Evolutionary conservation across 176 grass and related monocot species (phyloP), one percentile per base, ranked within the genome.

Genomic region (Themeda triandra): DNA sequence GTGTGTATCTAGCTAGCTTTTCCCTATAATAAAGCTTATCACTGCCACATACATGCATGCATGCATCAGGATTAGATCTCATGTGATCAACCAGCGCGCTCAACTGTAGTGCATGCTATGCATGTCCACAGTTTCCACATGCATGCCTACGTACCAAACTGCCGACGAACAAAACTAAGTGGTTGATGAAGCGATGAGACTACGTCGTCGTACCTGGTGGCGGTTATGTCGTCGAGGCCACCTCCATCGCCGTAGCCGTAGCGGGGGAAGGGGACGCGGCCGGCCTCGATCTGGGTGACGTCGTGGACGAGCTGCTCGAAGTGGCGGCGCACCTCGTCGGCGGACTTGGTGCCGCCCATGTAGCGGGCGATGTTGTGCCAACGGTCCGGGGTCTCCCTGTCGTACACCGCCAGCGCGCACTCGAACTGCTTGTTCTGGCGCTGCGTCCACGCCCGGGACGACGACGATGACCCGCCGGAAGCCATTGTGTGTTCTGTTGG

Each of bases 341-440:
- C 67, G 3, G 92, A 92, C 78, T 92, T 95, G 44, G 59, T 27
- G 64, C 90, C 85, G 73, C 92, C 92, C 77, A 97, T 87, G 60
- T 87, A 76, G 53, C 88, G 82, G 19, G 90, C 72, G 9, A 97
- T 69, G 80, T 94, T 88, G 7, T 84, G 82, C 92, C 94, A 97
- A 72, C 94, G 83, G 80, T 94, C 83, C 1, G 88, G 94, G 7
- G 90, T 88, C 30, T 90, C 94, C 73, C 54, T 36, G 76, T 94
- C 94, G 62, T 90, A 94, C 84, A 82, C 80, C 17, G 92, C 94
- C 72, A 97, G 83, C 31, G 94, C 94, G 68, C 85, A 75, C 79
- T 97, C 90, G 73, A 94, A 92, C 68, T 89, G 76, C 66, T 92
- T 94, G 80, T 97, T 94, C 58, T 97, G 92, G 33, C 87, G 71